These are phyloP conservation scores for Neofusicoccum cordaticola DNA, from an alignment of 2,329 filamentous ascomycete genomes.

Conservation along the genomic window DNA sequence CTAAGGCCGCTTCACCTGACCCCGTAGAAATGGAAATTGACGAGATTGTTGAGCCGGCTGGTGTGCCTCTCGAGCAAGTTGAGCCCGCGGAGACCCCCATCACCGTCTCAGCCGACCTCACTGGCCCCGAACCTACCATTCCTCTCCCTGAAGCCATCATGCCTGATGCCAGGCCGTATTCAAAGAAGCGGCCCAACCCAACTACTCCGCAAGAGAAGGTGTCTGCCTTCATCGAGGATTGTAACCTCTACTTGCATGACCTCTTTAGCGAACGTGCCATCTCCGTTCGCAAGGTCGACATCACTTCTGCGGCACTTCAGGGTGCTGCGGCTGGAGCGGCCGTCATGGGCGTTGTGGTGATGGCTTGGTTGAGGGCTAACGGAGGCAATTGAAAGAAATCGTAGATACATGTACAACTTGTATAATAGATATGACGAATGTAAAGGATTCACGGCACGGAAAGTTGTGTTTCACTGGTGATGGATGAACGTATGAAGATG, in stretches of 20 bases:
- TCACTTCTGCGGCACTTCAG: constrained; percentile 45
- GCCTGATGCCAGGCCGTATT: constrained; percentile 13
- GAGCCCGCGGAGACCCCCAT: neutral
- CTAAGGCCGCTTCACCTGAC: neutral
- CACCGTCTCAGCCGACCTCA: neutral
- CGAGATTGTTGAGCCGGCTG: constrained; percentile 21
- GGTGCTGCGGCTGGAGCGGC: constrained; percentile 43
- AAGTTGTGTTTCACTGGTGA: neutral
- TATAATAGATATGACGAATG: neutral
- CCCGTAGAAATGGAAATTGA: constrained; percentile 25
- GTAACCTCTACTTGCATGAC: constrained; percentile 23
- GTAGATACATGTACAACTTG: constrained; percentile 9
- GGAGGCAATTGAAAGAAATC: neutral
- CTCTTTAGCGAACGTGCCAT: constrained; percentile 45
- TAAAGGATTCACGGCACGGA: neutral
- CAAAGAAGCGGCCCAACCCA: neutral
- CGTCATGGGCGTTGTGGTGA: constrained; percentile 24
- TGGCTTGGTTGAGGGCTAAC: neutral
- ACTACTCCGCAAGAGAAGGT: neutral
- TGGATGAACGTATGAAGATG: no score
- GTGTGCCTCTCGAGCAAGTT: constrained; percentile 12
- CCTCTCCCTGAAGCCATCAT: constrained; percentile 9
- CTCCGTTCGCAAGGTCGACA: constrained; percentile 45
- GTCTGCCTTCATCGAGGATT: constrained; percentile 14
- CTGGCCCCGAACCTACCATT: constrained; percentile 7